Base-by-base conservation (phyloP, 179 eudicot species). In the Silene vulgaris region DNA sequence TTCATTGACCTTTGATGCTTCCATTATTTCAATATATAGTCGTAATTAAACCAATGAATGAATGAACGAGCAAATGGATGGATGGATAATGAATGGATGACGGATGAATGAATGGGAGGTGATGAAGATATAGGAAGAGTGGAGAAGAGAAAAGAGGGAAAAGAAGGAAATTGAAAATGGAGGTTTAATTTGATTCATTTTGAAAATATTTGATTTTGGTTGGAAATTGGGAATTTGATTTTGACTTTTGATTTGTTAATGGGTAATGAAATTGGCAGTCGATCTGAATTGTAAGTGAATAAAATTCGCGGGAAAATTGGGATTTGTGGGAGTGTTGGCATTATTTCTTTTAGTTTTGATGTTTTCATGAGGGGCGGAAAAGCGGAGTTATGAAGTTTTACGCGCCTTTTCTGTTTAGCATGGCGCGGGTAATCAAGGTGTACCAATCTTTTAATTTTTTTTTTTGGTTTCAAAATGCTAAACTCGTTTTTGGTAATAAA, bases 1-100 rank as follows among this genome's bases (percentile, higher is more conserved):
- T 61, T 52, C n/a, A 2, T 17, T 68, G 4, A 13, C 1, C 28
- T 37, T 57, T 2, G 19, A 66, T 0, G 9, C 20, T 35, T 63
- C 66, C 78, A 71, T 79, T 30, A 71, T 79, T 30, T 8, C 3
- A 5, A 5, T n/a, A n/a, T n/a, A n/a, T 62, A 0, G 40, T 35
- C 14, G 5, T 52, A 19, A 52, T 8, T 13, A 16, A 13, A 16
- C 7, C 35, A 64, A 23, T 14, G 65, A 60, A 8, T 20, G 65
- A 52, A 52, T 1, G 59, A 52, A 52, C 0, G 59, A 13, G 19
- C 7, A 35, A 64, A 23, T 16, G 20, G 20, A 8, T 19, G 65
- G 5, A 60, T 50, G 56, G 28, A 23, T 23, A n/a, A 28, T 23
- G 67, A 7, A 0, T 23, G 9, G 2, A 26, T 14, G 45, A 40